Evolutionary conservation across 2,329 filamentous ascomycete species (phyloP).

Genomic region (Paracorniculantispora psalliotae): DNA sequence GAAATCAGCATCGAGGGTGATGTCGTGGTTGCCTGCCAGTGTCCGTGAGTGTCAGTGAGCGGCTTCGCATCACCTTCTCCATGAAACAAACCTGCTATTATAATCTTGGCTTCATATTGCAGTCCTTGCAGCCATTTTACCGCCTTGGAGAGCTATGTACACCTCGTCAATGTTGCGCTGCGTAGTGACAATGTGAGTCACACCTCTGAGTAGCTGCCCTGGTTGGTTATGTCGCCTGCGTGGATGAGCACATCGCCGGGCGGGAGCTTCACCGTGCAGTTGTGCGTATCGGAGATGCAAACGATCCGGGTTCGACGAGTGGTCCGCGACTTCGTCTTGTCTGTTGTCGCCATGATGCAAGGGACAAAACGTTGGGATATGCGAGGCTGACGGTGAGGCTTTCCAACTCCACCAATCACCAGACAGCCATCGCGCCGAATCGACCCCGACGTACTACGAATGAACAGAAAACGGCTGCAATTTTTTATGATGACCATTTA

Average conservation of each 20-base stretch:
- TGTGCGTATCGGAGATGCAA: conserved; percentile 74
- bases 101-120: conserved; percentile 64
- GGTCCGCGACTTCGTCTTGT: neutral
- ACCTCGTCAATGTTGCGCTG: neutral
- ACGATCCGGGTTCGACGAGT: conserved; percentile 57
- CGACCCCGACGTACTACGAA: too few species aligned
- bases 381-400: neutral
- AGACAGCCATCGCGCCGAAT: neutral
- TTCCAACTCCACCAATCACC: neutral
- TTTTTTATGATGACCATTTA: too few species aligned
- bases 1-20: conserved; percentile 63
- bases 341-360: neutral
- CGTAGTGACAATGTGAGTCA: neutral
- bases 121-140: conserved; percentile 63
- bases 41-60: neutral
- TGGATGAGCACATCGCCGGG: conserved; percentile 70
- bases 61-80: neutral
- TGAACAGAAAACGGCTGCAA: too few species aligned
- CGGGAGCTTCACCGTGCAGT: conserved; percentile 59
- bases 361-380: neutral
- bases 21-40: conserved; percentile 64
- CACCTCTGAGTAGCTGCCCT: conserved; percentile 56
- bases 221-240: conserved; percentile 71
- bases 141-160: conserved; percentile 47
- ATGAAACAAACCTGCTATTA: conserved; percentile 55